Base-by-base conservation (phyloP, 768 basidiomycete species). In the Lepiota brunneoincarnata region DNA sequence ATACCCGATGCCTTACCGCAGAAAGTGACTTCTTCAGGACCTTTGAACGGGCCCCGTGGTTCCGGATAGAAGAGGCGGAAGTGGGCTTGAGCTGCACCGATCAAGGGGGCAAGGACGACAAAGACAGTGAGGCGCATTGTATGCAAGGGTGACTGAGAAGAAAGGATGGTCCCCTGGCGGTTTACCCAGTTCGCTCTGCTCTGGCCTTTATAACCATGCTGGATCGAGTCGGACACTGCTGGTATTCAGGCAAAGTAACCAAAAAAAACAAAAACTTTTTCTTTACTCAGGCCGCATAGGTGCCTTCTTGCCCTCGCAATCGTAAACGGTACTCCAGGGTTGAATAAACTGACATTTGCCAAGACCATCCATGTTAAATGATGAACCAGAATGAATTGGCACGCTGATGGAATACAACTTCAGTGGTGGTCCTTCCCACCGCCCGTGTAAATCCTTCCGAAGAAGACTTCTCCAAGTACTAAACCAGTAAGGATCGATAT, bases 61-160 rank as follows among this genome's bases (percentile, higher is more conserved):
- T 72, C 64, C 20, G 90, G 91, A 63, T 82, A 91, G 56, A 83
- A 76, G 38, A 93, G 75, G 45, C 80, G 81, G 70, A 91, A 92
- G 68, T 93, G 91, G 15, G 88, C 89, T 41, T 72, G 70, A 14
- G 72, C 81, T 38, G 71, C 67, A 37, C 77, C 65, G 15, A 75
- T 71, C 26, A 79, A 55, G 37, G 44, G 46, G 9, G 44, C 56
- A 52, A 55, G 39, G 20, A 52, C 24, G 26, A 51, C 23, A 7
- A 55, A 3, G 38, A 41, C 17, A 28, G 23, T 23, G 43, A 51
- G 49, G 21, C 50, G 44, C 51, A 54, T 59, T 37, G 24, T 47
- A 39, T 39, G 37, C 5, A 14, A 31, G 5, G 4, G 23, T 21
- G 28, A 21, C 10, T 47, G 38, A n/a, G 35, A 15, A 11, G 51